phyloP scores from a whole-genome alignment of 1,139 yeast genomes.

The Pneumocystis oryctolagi region DNA sequence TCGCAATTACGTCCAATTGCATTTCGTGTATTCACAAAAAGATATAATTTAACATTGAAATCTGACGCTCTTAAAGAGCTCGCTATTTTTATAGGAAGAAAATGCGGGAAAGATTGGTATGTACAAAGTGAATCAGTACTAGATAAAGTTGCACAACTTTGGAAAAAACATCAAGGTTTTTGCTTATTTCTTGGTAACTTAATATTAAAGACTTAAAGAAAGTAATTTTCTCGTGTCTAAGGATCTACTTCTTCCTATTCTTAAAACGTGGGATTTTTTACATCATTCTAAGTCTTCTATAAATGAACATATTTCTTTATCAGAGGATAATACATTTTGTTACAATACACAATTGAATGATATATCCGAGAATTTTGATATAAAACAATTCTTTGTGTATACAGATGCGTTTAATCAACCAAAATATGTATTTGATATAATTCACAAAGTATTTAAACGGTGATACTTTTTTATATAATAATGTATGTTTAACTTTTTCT shows the following conservation, averaged over 20 bases:
- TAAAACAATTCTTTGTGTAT: constrained; percentile 20
- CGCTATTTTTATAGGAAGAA: constrained; percentile 56
- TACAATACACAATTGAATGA: neutral
- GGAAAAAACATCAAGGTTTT: constrained; percentile 37
- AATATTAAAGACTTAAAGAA: neutral
- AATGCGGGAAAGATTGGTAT: constrained; percentile 80
- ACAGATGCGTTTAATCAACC: constrained; percentile 57
- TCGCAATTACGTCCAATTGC: constrained; percentile 81
- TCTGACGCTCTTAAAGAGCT: constrained; percentile 64
- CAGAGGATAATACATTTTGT: constrained; percentile 1
- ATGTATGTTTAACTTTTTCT: neutral
- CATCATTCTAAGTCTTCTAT: constrained; percentile 6
- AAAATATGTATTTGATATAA: constrained; percentile 44
- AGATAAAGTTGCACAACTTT: constrained; percentile 62
- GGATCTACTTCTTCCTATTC: constrained; percentile 10
- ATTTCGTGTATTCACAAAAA: constrained; percentile 74
- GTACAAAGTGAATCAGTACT: constrained; percentile 51
- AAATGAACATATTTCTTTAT: constrained; percentile 4
- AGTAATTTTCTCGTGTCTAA: constrained; percentile 10
- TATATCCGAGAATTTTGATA: neutral
- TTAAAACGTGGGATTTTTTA: constrained; percentile 5
- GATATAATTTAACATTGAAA: constrained; percentile 79
- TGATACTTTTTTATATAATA: constrained; percentile 8
- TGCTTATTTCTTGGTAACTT: neutral
- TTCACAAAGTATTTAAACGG: constrained; percentile 47